Evolutionary conservation across 192 early-diverging fungal genomes (phyloP).

Genomic region (Geranomyces variabilis): DNA sequence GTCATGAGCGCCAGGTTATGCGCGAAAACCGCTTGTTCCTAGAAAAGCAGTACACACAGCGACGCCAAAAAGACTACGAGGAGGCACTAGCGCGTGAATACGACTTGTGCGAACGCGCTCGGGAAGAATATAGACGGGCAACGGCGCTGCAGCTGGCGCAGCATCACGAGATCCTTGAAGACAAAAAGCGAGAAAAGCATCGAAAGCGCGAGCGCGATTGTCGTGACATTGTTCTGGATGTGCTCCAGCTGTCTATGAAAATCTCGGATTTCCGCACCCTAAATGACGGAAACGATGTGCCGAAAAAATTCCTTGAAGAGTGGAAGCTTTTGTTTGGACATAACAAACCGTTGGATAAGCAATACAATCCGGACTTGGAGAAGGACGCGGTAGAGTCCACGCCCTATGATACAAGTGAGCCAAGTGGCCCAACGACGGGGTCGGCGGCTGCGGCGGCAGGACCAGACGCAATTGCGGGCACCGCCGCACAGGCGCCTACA

Average conservation of each 20-base stretch:
- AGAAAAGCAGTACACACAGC: slow-evolving; percentile 58
- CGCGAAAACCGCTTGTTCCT: slow-evolving; percentile 52
- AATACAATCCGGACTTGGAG: slow-evolving; percentile 45
- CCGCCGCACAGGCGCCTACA: background rate
- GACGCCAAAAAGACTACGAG: slow-evolving; percentile 61
- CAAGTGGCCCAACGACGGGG: background rate
- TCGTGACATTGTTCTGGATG: slow-evolving; percentile 46
- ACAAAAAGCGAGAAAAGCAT: slow-evolving; percentile 44
- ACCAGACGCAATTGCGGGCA: slow-evolving; percentile 20
- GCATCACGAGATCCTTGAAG: slow-evolving; percentile 53
- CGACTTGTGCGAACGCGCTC: slow-evolving; percentile 39
- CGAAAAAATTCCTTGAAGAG: slow-evolving; percentile 51
- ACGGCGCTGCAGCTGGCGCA: slow-evolving; percentile 50
- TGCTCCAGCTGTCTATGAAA: slow-evolving; percentile 55
- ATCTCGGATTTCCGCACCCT: slow-evolving; percentile 56
- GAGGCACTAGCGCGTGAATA: slow-evolving; percentile 55
- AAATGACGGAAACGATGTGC: slow-evolving; percentile 55
- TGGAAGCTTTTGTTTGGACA: slow-evolving; percentile 61
- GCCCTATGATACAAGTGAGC: background rate
- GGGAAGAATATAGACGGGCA: slow-evolving; percentile 49
- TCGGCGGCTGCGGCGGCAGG: slow-evolving; percentile 2
- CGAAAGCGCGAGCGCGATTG: slow-evolving; percentile 28
- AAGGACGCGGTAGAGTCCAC: slow-evolving; percentile 39
- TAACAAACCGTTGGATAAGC: slow-evolving; percentile 41
- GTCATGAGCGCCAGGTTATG: slow-evolving; percentile 64